These are phyloP conservation scores for Fusarium metavorans DNA, from an alignment of 2,329 filamentous ascomycete species.

Conservation along the genomic window DNA sequence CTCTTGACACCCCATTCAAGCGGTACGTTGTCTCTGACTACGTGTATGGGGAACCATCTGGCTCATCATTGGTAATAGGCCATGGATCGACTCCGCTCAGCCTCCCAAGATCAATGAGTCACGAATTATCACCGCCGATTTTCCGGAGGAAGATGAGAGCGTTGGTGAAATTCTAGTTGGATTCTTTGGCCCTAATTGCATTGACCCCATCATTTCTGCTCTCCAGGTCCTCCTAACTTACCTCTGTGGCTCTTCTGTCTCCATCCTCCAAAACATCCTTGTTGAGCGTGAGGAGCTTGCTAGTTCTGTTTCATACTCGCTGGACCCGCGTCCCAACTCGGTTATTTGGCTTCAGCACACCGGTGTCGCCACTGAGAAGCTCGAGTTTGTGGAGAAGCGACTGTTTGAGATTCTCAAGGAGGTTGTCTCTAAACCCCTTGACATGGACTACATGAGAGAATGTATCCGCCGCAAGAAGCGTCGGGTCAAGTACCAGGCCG, in stretches of 20 bases:
- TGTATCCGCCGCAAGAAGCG: conserved; percentile 86
- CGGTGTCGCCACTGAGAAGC: conserved; percentile 87
- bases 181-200: conserved; percentile 88
- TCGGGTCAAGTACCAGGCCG: conserved; percentile 85
- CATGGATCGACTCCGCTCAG: conserved; percentile 90
- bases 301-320: conserved; percentile 84
- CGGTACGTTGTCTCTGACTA: conserved; percentile 54
- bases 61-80: conserved; percentile 55
- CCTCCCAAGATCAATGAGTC: conserved; percentile 79
- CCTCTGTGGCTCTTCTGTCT: conserved; percentile 92
- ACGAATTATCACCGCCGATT: conserved; percentile 82
- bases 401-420: conserved; percentile 87
- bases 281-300: conserved; percentile 95
- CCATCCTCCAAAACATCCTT: conserved; percentile 88
- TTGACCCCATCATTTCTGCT: conserved; percentile 76
- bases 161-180: conserved; percentile 88
- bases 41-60: background rate
- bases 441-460: conserved; percentile 91
- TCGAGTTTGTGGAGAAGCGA: conserved; percentile 85
- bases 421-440: conserved; percentile 81
- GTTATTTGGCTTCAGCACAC: conserved; percentile 89
- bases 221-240: conserved; percentile 86
- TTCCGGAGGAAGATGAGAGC: conserved; percentile 96
- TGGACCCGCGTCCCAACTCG: conserved; percentile 82
- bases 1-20: conserved; percentile 79